Percentiles rank a stretch among this genome's conserved stretches.
Evolutionary conservation across 2,329 filamentous ascomycete genomes (phyloP).

Genomic region (Colletotrichum incanum): DNA sequence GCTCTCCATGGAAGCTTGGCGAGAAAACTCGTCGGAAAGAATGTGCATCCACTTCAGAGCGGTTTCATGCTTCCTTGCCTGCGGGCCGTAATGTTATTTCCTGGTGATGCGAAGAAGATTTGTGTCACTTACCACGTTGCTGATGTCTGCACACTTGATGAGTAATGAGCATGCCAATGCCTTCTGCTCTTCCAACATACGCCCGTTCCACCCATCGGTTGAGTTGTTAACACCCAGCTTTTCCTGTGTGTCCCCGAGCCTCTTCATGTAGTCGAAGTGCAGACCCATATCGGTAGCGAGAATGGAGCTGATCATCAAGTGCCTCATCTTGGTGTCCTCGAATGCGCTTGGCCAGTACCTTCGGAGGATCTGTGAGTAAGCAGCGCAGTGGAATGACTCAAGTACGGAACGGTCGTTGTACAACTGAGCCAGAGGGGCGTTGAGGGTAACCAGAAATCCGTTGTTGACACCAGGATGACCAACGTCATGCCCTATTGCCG

Average conservation of each 20-base stretch:
- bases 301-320: slow-evolving; percentile 97
- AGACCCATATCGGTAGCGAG: slow-evolving; percentile 97
- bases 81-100: slow-evolving; percentile 45
- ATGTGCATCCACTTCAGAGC: slow-evolving; percentile 93
- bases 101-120: not conserved
- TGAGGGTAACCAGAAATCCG: slow-evolving; percentile 91
- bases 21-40: slow-evolving; percentile 94
- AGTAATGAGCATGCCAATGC: slow-evolving; percentile 89
- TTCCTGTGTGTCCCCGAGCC: slow-evolving; percentile 84
- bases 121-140: slow-evolving; percentile 85
- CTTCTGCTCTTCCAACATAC: slow-evolving; percentile 82
- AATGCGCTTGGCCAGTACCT: slow-evolving; percentile 92
- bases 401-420: slow-evolving; percentile 98
- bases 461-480: slow-evolving; percentile 99
- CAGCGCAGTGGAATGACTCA: slow-evolving; percentile 97
- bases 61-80: slow-evolving; percentile 87
- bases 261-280: slow-evolving; percentile 97
- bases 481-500: slow-evolving; percentile 98
- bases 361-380: slow-evolving; percentile 94
- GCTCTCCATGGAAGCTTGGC: slow-evolving; percentile 92
- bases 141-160: slow-evolving; percentile 99
- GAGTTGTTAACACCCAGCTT: slow-evolving; percentile 79
- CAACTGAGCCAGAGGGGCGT: slow-evolving; percentile 92
- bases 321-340: slow-evolving; percentile 83
- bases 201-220: slow-evolving; percentile 82